Percentiles rank a stretch among this genome's conserved stretches.
Evolutionary conservation across 441 rosid genomes (phyloP).

Genomic region (Populus trichocarpa): DNA sequence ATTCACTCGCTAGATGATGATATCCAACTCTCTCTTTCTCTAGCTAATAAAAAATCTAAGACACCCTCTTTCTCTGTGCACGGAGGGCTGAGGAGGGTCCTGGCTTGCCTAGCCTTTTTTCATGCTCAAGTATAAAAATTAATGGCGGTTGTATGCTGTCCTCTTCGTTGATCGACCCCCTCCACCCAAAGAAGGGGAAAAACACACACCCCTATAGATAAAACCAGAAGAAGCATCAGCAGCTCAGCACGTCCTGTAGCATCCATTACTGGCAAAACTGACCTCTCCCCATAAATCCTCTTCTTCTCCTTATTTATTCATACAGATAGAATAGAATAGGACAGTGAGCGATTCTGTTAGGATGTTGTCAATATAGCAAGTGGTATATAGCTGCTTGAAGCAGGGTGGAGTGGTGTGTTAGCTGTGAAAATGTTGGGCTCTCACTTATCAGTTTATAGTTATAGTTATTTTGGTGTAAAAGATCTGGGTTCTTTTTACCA

Average conservation of each 20-base stretch:
- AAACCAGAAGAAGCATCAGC: conserved; percentile 13
- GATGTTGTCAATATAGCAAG: background rate
- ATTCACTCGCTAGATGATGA: too few relatives aligned
- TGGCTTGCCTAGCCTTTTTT: background rate
- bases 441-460: background rate
- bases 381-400: background rate
- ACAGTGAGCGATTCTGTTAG: background rate
- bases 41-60: background rate
- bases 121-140: too few relatives aligned
- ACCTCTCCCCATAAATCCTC: conserved; percentile 12
- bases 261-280: conserved; percentile 33
- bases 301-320: background rate
- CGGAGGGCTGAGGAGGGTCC: background rate
- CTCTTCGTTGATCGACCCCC: conserved; percentile 27
- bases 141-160: conserved; percentile 29
- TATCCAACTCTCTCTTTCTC: background rate
- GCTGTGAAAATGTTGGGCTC: background rate
- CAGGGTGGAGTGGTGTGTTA: background rate
- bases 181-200: background rate
- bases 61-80: background rate
- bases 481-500: conserved; percentile 22
- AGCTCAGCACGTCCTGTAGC: conserved; percentile 12
- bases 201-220: background rate
- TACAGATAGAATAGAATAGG: too few relatives aligned
- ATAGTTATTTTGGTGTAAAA: background rate